Percentiles rank a stretch among this genome's conserved stretches.
Evolutionary conservation across 208 protist species (phyloP).

Genomic region (Trypanosoma platydactyli): DNA sequence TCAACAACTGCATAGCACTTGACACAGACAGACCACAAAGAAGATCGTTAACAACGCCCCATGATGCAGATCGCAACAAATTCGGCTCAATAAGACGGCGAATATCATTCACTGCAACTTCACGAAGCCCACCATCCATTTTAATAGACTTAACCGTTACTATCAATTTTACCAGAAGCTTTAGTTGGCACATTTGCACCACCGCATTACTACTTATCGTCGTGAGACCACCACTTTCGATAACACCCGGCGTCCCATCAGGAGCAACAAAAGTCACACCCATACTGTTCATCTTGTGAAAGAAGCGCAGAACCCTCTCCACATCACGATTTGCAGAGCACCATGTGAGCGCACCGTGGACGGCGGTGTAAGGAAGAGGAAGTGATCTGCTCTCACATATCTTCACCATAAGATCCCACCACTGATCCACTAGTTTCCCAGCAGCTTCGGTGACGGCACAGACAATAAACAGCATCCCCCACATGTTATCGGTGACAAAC

Average conservation of each 20-base stretch:
- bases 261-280: constrained; percentile 25
- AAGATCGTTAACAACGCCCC: constrained; percentile 81
- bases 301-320: constrained; percentile 58
- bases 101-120: constrained; percentile 69
- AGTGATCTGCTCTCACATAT: constrained; percentile 4
- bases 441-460: constrained; percentile 52
- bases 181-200: constrained; percentile 61
- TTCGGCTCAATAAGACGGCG: constrained; percentile 49
- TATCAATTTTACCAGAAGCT: constrained; percentile 77
- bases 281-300: constrained; percentile 56
- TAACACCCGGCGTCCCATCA: constrained; percentile 17
- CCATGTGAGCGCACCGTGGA: constrained; percentile 70
- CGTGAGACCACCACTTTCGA: constrained; percentile 38
- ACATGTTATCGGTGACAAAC: constrained; percentile 44
- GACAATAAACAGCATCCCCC: constrained; percentile 57
- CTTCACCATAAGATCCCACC: constrained; percentile 53
- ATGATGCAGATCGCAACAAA: constrained; percentile 50
- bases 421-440: constrained; percentile 79
- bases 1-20: constrained; percentile 81
- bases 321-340: constrained; percentile 65
- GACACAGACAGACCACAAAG: constrained; percentile 68
- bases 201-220: constrained; percentile 2
- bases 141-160: constrained; percentile 61
- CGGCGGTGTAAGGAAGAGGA: constrained; percentile 50
- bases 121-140: constrained; percentile 74